Percentiles rank a stretch among this genome's conserved stretches.
phyloP scores from a whole-genome alignment of 495 filamentous ascomycete species.

The Hypoxylon intermedium region DNA sequence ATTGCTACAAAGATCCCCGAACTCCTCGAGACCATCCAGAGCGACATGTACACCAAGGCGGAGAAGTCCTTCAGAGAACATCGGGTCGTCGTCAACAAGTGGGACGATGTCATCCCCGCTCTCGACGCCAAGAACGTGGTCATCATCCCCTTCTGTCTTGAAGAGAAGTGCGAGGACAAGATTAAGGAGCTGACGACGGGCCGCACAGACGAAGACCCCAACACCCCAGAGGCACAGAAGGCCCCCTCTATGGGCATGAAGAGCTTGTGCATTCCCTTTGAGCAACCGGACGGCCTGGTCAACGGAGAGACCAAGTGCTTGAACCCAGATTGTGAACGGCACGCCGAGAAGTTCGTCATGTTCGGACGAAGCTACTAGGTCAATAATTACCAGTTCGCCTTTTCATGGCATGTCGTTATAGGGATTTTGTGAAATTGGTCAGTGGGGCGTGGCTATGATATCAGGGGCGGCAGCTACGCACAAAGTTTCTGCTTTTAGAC shows the following conservation, averaged over 20 bases:
- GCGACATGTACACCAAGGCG: constrained; percentile 83
- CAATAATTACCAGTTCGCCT: neutral
- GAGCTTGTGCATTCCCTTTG: constrained; percentile 95
- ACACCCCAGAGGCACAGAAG: constrained; percentile 73
- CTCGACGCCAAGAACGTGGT: constrained; percentile 91
- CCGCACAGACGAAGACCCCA: constrained; percentile 67
- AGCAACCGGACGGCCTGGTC: constrained; percentile 83
- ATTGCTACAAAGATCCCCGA: constrained; percentile 73
- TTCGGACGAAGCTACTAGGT: constrained; percentile 74
- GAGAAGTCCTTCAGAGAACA: constrained; percentile 77
- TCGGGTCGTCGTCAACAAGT: constrained; percentile 79
- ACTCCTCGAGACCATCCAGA: constrained; percentile 87
- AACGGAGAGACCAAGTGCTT: constrained; percentile 85
- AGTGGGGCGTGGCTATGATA: constrained; percentile 18
- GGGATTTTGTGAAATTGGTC: constrained; percentile 16
- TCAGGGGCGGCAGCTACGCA: constrained; percentile 15
- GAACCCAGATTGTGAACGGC: constrained; percentile 78
- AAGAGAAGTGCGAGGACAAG: constrained; percentile 84
- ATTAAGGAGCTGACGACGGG: constrained; percentile 89
- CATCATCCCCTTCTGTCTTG: constrained; percentile 83
- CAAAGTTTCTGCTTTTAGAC: neutral
- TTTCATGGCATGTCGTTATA: constrained; percentile 9
- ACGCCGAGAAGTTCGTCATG: constrained; percentile 84
- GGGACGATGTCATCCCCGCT: constrained; percentile 86
- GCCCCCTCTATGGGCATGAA: constrained; percentile 97